A percentile compares a stretch with the other conserved stretches of the same genome.
These are phyloP conservation scores for Tetraselmis striata DNA, from an alignment of 139 green algal genomes.

Conservation along the genomic window DNA sequence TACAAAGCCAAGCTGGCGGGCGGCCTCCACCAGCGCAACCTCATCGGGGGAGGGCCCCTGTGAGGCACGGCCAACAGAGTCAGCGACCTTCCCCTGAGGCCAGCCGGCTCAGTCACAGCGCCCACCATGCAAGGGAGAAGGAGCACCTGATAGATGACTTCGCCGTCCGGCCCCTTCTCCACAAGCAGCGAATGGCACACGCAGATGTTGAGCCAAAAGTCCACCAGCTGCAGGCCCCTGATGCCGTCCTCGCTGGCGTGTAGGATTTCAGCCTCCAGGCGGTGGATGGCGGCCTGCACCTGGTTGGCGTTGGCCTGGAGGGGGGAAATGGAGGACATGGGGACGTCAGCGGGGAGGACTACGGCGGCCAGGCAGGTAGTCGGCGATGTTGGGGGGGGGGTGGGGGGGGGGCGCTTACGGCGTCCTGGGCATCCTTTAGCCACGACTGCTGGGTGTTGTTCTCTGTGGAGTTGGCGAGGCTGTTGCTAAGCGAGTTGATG, in stretches of 20 bases:
- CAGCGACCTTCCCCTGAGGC: constrained; percentile 12
- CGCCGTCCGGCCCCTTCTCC: constrained; percentile 22
- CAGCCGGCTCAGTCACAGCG: neutral
- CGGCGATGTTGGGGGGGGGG: no score
- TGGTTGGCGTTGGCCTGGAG: neutral
- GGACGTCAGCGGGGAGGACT: neutral
- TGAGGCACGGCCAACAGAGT: constrained; percentile 10
- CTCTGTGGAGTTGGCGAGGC: neutral
- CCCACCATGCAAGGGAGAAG: neutral
- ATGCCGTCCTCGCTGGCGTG: neutral
- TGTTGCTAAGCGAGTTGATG: neutral
- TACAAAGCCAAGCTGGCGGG: constrained; percentile 79
- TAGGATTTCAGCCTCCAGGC: neutral
- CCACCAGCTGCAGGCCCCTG: constrained; percentile 37
- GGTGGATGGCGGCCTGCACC: neutral
- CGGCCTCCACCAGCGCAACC: constrained; percentile 88
- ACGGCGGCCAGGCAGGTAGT: no score
- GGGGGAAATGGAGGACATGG: neutral
- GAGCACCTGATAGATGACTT: constrained; percentile 30
- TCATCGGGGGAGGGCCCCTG: constrained; percentile 92
- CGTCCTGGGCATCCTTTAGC: neutral
- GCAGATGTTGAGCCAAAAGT: constrained; percentile 61
- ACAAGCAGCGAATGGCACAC: constrained; percentile 62
- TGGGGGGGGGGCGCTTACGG: no score
- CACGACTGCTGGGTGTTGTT: neutral